Evolutionary conservation across 495 filamentous ascomycete species (phyloP).

Genomic region (Penicillium daleae): DNA sequence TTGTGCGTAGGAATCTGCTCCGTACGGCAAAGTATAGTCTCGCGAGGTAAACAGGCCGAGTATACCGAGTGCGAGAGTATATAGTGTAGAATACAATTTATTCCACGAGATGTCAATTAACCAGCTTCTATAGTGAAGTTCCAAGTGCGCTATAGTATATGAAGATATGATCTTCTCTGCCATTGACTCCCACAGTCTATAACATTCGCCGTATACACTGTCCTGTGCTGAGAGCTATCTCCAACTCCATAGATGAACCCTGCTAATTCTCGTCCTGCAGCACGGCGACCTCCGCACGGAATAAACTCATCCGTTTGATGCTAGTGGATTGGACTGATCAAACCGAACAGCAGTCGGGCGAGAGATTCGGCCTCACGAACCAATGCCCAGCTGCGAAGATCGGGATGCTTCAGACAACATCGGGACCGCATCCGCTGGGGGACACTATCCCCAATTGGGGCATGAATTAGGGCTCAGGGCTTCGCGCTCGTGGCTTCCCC

Average conservation of each 20-base stretch:
- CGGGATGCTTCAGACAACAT: conserved; percentile 13
- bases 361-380: conserved; percentile 18
- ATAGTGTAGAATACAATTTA: not conserved
- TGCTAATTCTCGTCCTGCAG: not conserved
- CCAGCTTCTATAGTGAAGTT: not conserved
- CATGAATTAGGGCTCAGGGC: conserved; percentile 39
- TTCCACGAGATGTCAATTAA: not conserved
- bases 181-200: conserved; percentile 9
- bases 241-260: not conserved
- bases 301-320: not conserved
- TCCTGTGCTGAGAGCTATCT: not conserved
- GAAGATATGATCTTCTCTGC: not conserved
- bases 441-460: conserved; percentile 11
- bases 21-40: too few species aligned
- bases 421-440: conserved; percentile 8
- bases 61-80: not conserved
- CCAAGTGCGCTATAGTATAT: not conserved
- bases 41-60: too few species aligned
- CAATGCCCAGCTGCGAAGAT: conserved; percentile 16
- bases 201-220: conserved; percentile 20
- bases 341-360: conserved; percentile 16
- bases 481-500: conserved; percentile 37
- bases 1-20: not conserved
- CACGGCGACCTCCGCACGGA: conserved; percentile 27
- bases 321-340: conserved; percentile 8